Percentiles rank a stretch among this genome's conserved stretches.
These are phyloP conservation scores for Fusarium sp. DNA, from an alignment of 2,329 filamentous ascomycete genomes.

Conservation along the genomic window DNA sequence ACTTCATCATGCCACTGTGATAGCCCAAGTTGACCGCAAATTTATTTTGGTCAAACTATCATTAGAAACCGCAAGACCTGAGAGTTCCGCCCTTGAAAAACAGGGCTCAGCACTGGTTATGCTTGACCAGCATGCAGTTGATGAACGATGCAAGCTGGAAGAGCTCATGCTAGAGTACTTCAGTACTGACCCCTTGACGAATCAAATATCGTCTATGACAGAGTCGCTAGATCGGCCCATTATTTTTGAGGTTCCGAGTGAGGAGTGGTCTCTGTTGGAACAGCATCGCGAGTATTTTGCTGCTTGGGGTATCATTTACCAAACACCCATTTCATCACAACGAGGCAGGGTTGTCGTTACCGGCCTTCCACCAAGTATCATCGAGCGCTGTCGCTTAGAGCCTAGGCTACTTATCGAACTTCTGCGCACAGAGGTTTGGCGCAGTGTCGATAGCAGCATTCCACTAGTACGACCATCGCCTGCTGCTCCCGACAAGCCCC, in stretches of 20 bases:
- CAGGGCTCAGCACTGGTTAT: constrained; percentile 72
- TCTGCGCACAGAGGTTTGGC: constrained; percentile 80
- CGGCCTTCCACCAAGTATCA: constrained; percentile 76
- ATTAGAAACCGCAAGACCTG: constrained; percentile 19
- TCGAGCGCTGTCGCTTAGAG: constrained; percentile 79
- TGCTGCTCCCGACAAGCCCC: constrained; percentile 50
- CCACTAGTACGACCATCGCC: constrained; percentile 6
- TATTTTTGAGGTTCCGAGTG: constrained; percentile 70
- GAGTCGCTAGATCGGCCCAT: constrained; percentile 65
- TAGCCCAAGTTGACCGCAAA: constrained; percentile 89
- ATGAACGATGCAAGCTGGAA: constrained; percentile 88
- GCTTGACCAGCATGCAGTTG: constrained; percentile 94
- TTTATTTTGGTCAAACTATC: constrained; percentile 80
- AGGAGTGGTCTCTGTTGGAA: constrained; percentile 71
- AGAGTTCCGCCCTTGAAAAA: background rate
- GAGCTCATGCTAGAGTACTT: constrained; percentile 70
- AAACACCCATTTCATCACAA: constrained; percentile 48
- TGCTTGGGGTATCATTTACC: constrained; percentile 80
- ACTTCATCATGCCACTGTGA: constrained; percentile 70
- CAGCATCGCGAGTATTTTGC: constrained; percentile 68
- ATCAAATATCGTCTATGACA: constrained; percentile 42
- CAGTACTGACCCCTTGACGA: background rate
- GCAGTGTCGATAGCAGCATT: constrained; percentile 61
- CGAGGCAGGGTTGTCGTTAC: constrained; percentile 59
- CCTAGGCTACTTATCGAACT: constrained; percentile 79